Base-by-base conservation (phyloP, 1,284 basidiomycete species). In the Inonotus hispidus region DNA sequence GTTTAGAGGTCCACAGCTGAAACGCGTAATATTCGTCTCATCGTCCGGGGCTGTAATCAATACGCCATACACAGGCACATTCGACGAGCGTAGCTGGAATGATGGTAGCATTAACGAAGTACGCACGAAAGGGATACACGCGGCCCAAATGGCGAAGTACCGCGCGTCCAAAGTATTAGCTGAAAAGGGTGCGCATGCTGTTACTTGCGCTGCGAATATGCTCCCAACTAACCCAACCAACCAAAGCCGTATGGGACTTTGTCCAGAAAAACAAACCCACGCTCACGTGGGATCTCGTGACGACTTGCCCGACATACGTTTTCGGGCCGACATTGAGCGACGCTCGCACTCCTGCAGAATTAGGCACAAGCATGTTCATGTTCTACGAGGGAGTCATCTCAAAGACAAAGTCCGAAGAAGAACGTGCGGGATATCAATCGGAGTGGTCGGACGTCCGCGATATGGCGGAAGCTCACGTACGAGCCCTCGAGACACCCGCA, bases 241-340 rank as follows among this genome's bases (percentile, higher is more conserved):
- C 19, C 2, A 10, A 29, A 63, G 66, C 77, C 23, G 81, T 81
- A 4, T 85, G 82, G 83, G 75, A 81, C 46, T 85, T 85, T 59
- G 74, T 82, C 61, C 75, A 83, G 58, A 75, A 82, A 60, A 72
- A 87, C 67, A 82, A 84, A 68, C 66, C 70, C 1, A 69, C 67
- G 37, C 68, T 79, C 10, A 64, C 68, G 0, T 89, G 81, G 79
- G 84, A 87, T 63, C 69, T 86, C 27, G 78, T 76, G 10, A 75
- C 77, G 0, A 73, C 88, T 63, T 79, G 80, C 68, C 86, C 87
- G 70, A 78, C 82, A 63, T 77, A 76, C 69, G 83, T 85, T 35
- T 59, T 53, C n/a, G 49, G 50, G 45, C 59, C 65, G 78, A 75
- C 75, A 81, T 80, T 52, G 23, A 38, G 27, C 14, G 47, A 52